Evolutionary conservation across 2,329 filamentous ascomycete genomes (phyloP), one percentile per base, ranked within the genome.

Genomic region (Alternaria sp.): DNA sequence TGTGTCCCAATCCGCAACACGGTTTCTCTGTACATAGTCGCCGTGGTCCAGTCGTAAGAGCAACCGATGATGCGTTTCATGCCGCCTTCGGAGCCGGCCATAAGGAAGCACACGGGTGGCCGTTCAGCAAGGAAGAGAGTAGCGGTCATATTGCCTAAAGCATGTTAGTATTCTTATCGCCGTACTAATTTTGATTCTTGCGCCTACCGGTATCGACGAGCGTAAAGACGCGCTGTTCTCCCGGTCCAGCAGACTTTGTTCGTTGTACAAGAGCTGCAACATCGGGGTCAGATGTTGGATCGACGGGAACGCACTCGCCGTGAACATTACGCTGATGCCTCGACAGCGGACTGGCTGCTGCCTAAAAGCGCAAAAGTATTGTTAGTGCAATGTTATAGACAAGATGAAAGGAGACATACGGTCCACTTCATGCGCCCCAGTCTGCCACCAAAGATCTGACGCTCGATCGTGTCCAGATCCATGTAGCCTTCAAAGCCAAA

Each of bases 21-120:
- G 1, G 77, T 80, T 65, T 83, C 81, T 0, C 78, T 70, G 49
- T 78, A 79, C 48, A 81, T 65, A 0, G 78, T 81, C 3, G 71
- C 66, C 1, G 73, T 78, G 0, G 72, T 75, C 77, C 77, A 79
- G 59, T 83, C 79, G 53, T 82, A 83, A 0, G 79, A 81, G 61
- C 80, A 82, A 14, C 80, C 68, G 5, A 83, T 65, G 3, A 79
- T 78, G 7, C 81, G 73, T 56, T 81, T 80, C 78, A 81, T 80
- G 2, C 80, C 80, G 5, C 79, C 79, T 58, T 82, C 81, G 1
- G 67, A 65, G 7, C 78, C 81, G n/a, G 75, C 78, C n/a, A 81
- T 61, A 8, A 83, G 63, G 51, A 81, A 74, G 33, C 75, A 78
- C 2, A 78, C 70, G 0, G 82, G 81, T 1, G 80, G 80, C 0